Evolutionary conservation across 2,329 filamentous ascomycete genomes (phyloP), one percentile per base, ranked within the genome.

Genomic region (Fusarium sp.): DNA sequence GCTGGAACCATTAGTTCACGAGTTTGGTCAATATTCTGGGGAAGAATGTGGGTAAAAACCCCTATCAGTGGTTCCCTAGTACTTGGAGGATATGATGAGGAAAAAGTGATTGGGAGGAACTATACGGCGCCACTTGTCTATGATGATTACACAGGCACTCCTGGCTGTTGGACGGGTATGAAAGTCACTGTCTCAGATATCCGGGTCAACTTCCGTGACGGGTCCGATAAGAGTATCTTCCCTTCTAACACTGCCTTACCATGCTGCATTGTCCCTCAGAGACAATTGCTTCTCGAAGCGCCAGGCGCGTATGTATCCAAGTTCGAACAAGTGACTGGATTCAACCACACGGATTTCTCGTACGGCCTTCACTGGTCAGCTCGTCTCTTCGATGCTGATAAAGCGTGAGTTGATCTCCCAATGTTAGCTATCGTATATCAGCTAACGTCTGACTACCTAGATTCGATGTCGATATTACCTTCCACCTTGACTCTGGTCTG

Each of bases 11-110:
- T 75, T 31, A 67, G 68, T 28, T 75, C 74, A 5, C 59, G 74
- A 3, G 75, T 76, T 3, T 76, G 76, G 77, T 80, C 78, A 1
- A 74, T 79, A 22, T 80, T 77, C 63, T 79, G 76, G 78, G 77
- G 78, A 6, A 72, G 74, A 3, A 77, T 77, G 75, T 78, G 76
- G 76, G 66, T 71, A 14, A 65, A 71, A 5, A 56, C 66, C 21
- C 58, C 58, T 9, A 56, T 79, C 14, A 71, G 80, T 38, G 78
- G 77, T 1, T 74, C 71, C 2, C 34, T 79, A 10, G 74, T 80
- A 3, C 57, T 79, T 2, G 77, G 76, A 7, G 79, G 76, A n/a
- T 80, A 78, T 42, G 77, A 79, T 43, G 52, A 73, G 42, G 70
- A 77, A 22, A 78, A 78, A 54, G 69, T 73, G 3, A 73, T 73